These are phyloP conservation scores for Geranium incanum DNA, from an alignment of 441 rosid genomes.

Conservation along the genomic window DNA sequence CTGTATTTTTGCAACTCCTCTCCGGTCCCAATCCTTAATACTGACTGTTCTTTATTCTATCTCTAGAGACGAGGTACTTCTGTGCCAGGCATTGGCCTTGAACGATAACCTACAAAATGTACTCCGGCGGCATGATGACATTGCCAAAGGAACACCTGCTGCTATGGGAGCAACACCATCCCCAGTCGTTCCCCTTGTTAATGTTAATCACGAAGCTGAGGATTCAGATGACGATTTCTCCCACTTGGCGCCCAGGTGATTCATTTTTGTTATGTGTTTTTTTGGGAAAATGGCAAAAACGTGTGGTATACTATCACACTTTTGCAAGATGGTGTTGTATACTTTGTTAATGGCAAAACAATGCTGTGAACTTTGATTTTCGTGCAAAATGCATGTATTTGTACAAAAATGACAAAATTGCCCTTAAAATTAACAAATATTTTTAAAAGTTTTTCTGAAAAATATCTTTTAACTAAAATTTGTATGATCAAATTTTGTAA, in stretches of 20 bases:
- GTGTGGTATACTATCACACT: too few species aligned
- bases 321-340: too few species aligned
- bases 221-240: conserved; percentile 84
- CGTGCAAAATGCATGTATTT: too few species aligned
- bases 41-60: conserved; percentile 18
- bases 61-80: conserved; percentile 72
- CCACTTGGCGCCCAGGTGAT: conserved; percentile 77
- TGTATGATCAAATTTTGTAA: too few species aligned
- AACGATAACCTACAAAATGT: conserved; percentile 86
- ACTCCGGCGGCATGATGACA: conserved; percentile 70
- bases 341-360: too few species aligned
- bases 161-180: conserved; percentile 27
- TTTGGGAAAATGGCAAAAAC: too few species aligned
- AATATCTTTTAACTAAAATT: too few species aligned
- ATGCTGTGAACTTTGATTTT: too few species aligned
- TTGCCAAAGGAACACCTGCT: conserved; percentile 45
- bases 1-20: not conserved
- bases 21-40: conserved; percentile 12
- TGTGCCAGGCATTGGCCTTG: conserved; percentile 71
- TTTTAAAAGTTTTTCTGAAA: too few species aligned
- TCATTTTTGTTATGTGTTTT: not conserved
- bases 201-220: conserved; percentile 69
- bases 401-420: too few species aligned
- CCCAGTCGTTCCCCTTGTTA: conserved; percentile 48
- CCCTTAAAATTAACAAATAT: too few species aligned